Evolutionary conservation across 2,329 filamentous ascomycete genomes (phyloP).

Genomic region (Metarhizium anisopliae): DNA sequence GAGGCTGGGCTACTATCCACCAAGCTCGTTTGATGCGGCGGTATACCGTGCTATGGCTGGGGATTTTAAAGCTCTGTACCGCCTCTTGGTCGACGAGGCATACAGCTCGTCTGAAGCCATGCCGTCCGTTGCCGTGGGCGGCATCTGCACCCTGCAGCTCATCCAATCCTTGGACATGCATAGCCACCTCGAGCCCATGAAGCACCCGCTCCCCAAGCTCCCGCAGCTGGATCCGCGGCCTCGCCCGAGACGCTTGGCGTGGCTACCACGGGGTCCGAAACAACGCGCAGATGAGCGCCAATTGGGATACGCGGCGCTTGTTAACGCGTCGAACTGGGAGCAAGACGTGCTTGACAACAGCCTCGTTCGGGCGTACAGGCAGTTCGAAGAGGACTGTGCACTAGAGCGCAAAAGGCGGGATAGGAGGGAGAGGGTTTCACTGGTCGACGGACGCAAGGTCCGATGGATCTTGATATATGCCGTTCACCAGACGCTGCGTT

Average conservation of each 20-base stretch:
- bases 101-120: conserved; percentile 40
- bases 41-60: conserved; percentile 52
- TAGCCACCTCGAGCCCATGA: conserved; percentile 50
- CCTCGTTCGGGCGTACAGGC: conserved; percentile 59
- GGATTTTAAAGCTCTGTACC: conserved; percentile 65
- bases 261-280: conserved; percentile 32
- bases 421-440: conserved; percentile 40
- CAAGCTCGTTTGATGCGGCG: conserved; percentile 33
- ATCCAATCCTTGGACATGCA: conserved; percentile 57
- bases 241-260: conserved; percentile 27
- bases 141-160: conserved; percentile 61
- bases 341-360: conserved; percentile 33
- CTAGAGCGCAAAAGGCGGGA: conserved; percentile 42
- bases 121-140: conserved; percentile 49
- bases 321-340: conserved; percentile 39
- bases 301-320: conserved; percentile 42
- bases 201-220: conserved; percentile 57
- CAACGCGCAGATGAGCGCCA: conserved; percentile 38
- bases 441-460: conserved; percentile 64
- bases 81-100: conserved; percentile 57
- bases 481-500: conserved; percentile 61
- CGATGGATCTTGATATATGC: conserved; percentile 72
- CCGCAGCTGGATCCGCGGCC: conserved; percentile 34
- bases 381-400: conserved; percentile 56
- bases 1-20: conserved; percentile 66